These are phyloP conservation scores for Pythium utonaiense DNA, from an alignment of 352 stramenopile genomes.

Conservation along the genomic window DNA sequence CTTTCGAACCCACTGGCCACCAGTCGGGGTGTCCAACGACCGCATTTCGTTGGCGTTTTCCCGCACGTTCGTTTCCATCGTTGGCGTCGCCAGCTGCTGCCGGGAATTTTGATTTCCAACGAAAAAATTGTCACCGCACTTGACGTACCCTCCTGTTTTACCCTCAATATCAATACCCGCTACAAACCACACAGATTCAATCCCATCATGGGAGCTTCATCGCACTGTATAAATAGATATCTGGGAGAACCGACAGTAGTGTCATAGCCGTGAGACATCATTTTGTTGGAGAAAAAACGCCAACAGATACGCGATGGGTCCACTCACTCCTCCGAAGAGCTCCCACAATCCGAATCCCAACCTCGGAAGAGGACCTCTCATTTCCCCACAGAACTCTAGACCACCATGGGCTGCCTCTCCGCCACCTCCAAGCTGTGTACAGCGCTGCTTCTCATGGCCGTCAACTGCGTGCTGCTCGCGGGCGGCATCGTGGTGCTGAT, in stretches of 20 bases:
- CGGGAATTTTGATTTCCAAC: neutral
- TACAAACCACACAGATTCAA: neutral
- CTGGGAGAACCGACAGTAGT: neutral
- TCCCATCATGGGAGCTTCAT: neutral
- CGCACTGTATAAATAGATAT: neutral
- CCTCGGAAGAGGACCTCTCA: neutral
- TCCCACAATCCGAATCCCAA: neutral
- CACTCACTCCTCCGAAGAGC: neutral
- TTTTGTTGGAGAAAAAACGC: too few species aligned
- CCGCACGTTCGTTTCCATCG: neutral
- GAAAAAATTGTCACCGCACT: neutral
- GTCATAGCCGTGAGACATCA: neutral
- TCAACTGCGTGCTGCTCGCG: conserved; percentile 60
- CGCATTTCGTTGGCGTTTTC: conserved; percentile 4
- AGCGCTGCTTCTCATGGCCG: conserved; percentile 43
- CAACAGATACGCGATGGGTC: neutral
- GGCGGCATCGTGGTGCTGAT: conserved; percentile 57
- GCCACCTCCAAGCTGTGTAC: conserved; percentile 18
- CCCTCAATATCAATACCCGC: conserved; percentile 6
- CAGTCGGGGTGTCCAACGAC: neutral
- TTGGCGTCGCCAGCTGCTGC: neutral
- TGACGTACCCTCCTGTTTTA: neutral
- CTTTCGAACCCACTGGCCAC: neutral
- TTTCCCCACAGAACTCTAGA: neutral
- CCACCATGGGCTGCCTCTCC: conserved; percentile 20